phyloP scores from a whole-genome alignment of 2,329 filamentous ascomycete species.

The Sporothrix mexicana region DNA sequence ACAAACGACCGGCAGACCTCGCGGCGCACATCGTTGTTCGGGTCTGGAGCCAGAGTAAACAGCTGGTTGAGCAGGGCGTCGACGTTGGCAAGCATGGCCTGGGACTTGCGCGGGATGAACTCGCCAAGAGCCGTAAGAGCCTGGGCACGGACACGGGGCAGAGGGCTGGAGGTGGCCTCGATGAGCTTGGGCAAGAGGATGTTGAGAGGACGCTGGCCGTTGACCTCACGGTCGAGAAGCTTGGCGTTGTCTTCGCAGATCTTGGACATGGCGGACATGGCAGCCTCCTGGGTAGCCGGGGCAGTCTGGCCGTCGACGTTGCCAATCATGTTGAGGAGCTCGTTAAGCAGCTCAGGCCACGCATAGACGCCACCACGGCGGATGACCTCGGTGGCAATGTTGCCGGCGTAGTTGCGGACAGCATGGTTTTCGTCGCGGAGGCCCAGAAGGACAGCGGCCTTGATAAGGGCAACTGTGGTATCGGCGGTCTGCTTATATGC shows the following conservation, averaged over 20 bases:
- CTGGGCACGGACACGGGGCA: constrained; percentile 77
- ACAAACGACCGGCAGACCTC: constrained; percentile 95
- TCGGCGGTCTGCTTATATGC: constrained; percentile 78
- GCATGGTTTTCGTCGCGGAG: constrained; percentile 81
- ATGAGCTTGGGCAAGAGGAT: constrained; percentile 91
- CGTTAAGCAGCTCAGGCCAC: constrained; percentile 89
- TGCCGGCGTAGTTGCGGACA: constrained; percentile 88
- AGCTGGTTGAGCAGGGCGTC: constrained; percentile 82
- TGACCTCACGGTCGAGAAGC: constrained; percentile 83
- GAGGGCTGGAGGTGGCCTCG: constrained; percentile 77
- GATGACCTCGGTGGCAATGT: constrained; percentile 91
- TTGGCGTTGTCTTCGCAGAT: constrained; percentile 96
- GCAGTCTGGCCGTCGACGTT: constrained; percentile 73
- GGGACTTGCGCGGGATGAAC: constrained; percentile 84
- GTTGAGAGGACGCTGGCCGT: constrained; percentile 84
- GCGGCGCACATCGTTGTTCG: constrained; percentile 80
- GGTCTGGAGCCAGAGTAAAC: constrained; percentile 79
- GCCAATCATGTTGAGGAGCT: constrained; percentile 77
- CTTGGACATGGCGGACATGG: constrained; percentile 90
- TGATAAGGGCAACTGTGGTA: constrained; percentile 75
- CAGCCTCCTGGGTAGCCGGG: constrained; percentile 81
- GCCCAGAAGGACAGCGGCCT: constrained; percentile 75
- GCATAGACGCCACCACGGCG: constrained; percentile 81
- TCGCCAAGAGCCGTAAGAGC: constrained; percentile 88
- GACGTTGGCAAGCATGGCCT: constrained; percentile 79